Conservation (phyloP, 1,284 basidiomycete species). For the Microbotryum scabiosae region DNA sequence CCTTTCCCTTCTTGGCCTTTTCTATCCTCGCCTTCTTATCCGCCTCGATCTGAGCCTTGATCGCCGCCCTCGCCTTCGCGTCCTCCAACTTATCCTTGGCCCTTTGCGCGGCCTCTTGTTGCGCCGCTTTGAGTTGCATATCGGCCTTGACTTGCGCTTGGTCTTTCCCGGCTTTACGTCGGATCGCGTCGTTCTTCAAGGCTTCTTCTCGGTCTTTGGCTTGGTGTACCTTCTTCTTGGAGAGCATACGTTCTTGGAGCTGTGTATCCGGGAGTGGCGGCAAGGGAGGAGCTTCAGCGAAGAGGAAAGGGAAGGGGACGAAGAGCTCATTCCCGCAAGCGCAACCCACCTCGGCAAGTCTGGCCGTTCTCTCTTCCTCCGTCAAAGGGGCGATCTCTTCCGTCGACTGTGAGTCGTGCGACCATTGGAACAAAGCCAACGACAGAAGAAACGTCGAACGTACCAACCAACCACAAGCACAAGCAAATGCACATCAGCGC, state of each 20-base stretch:
- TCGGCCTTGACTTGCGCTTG: slow-evolving; percentile 61
- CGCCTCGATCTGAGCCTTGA: slow-evolving; percentile 86
- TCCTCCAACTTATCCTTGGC: slow-evolving; percentile 81
- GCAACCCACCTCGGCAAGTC: slow-evolving; percentile 55
- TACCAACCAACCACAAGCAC: no score
- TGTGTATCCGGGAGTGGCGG: neutral
- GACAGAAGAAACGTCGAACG: no score
- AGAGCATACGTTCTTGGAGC: slow-evolving; percentile 63
- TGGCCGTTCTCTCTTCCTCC: slow-evolving; percentile 83
- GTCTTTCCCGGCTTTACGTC: slow-evolving; percentile 77
- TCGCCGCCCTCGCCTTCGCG: slow-evolving; percentile 65
- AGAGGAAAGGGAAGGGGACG: neutral
- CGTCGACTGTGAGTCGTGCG: slow-evolving; percentile 57
- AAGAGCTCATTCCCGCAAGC: neutral
- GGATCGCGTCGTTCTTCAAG: slow-evolving; percentile 67
- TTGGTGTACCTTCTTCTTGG: slow-evolving; percentile 58
- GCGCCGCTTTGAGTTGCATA: slow-evolving; percentile 58
- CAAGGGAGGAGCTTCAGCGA: neutral
- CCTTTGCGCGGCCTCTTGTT: slow-evolving; percentile 64
- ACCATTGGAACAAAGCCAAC: no score
- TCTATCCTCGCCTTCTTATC: slow-evolving; percentile 83
- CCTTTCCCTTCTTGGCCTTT: slow-evolving; percentile 78
- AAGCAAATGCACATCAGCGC: no score
- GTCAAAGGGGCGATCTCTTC: slow-evolving; percentile 94
- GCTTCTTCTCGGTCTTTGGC: slow-evolving; percentile 60